phyloP scores from a whole-genome alignment of 768 basidiomycete species.

The Tephrocybe sp. region DNA sequence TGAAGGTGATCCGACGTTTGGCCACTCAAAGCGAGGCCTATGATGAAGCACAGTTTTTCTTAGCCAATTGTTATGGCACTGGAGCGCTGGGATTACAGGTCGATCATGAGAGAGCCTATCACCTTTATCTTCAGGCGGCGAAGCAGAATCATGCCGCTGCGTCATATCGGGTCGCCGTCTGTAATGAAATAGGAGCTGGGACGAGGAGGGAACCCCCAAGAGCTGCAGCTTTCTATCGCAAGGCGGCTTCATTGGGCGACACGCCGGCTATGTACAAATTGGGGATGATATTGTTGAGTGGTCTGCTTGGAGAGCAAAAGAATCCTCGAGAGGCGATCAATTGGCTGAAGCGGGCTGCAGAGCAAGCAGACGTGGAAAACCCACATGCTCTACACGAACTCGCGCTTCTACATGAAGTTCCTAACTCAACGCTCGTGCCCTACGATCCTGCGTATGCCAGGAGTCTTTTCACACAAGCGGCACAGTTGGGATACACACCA shows the following conservation, averaged over 20 bases:
- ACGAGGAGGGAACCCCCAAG: constrained; percentile 86
- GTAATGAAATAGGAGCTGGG: constrained; percentile 97
- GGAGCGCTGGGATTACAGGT: constrained; percentile 94
- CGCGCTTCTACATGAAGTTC: constrained; percentile 80
- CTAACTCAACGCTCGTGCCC: constrained; percentile 64
- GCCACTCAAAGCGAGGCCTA: constrained; percentile 92
- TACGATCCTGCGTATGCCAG: constrained; percentile 83
- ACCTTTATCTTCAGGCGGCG: constrained; percentile 93
- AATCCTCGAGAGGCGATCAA: constrained; percentile 91
- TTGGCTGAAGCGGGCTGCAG: constrained; percentile 93
- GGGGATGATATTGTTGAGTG: constrained; percentile 95
- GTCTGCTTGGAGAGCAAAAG: constrained; percentile 75
- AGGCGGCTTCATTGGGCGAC: constrained; percentile 93
- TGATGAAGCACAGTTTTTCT: constrained; percentile 97
- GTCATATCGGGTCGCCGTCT: constrained; percentile 95
- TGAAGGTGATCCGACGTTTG: constrained; percentile 90
- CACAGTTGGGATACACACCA: constrained; percentile 89
- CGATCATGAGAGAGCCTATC: constrained; percentile 97
- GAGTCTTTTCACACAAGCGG: constrained; percentile 86
- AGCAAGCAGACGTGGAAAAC: constrained; percentile 97
- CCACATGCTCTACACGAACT: constrained; percentile 97
- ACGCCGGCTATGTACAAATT: constrained; percentile 99
- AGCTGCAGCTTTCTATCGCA: constrained; percentile 94
- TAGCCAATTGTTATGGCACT: constrained; percentile 96
- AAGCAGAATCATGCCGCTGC: constrained; percentile 97